Evolutionary conservation across 345 rosid species (phyloP), one percentile per base, ranked within the genome.

Genomic region (Hibiscus mutabilis): DNA sequence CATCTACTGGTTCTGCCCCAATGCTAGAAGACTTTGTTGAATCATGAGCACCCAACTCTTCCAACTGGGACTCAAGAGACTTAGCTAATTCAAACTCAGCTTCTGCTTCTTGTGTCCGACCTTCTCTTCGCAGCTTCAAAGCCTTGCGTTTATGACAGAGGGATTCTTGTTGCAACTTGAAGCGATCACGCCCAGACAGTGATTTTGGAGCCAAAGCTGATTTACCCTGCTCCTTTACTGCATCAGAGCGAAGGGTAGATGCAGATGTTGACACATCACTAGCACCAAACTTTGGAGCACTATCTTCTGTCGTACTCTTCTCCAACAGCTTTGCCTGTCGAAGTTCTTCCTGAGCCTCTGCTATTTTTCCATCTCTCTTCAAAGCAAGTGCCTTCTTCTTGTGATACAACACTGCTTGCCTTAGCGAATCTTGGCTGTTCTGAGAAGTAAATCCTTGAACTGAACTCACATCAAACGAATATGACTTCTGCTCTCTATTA

Each of bases 51-150:
- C 84, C 37, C 24, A 76, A 74, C 76, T 87, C 91, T 61, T 91
- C 98, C 80, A 91, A 74, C 78, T 85, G 95, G 56, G 91, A 83
- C 82, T 94, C 96, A 46, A 94, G 89, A 76, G 87, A 66, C 91
- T 90, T 94, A 72, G 98, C 98, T 35, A 86, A 66, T 78, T 94
- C 97, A 71, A 86, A 80, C 79, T 94, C 93, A 27, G 92, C 95
- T 77, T 94, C 97, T 12, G 98, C 98, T 87, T 91, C 96, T 75
- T 80, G 82, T 74, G 74, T 76, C 42, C 80, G 82, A 70, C 96
- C 96, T 81, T 91, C 97, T 68, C 87, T 91, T 2, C 93, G 80
- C 75, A 91, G 84, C 80, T 91, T 93, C 83, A 93, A 79, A 67
- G 94, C 98, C 81, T 84, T 86, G n/a, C 94, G 90, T 74, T 93